Base-by-base conservation (phyloP, 129 eudicot genomes). In the Mikania micrantha region DNA sequence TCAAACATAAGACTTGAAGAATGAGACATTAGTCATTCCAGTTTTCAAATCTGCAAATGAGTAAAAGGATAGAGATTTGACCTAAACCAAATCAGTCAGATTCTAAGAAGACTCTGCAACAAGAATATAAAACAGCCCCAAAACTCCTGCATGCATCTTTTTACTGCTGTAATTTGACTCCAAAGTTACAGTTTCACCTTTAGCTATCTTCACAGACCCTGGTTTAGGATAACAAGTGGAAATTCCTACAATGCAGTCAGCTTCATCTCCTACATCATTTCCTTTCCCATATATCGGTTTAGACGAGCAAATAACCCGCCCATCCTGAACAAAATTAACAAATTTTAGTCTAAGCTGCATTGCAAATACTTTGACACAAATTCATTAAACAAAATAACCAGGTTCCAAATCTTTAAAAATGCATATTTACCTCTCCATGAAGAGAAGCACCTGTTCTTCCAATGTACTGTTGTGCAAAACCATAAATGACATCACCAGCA, bases 161-260 rank as follows among this genome's bases (percentile, higher is more conserved):
- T 78, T 28, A 24, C 79, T 78, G 78, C 81, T 90, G 72, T 87
- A 90, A 3, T 72, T 77, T 27, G 97, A 83, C 58, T 76, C 85
- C n/a, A n/a, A n/a, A n/a, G n/a, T n/a, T n/a, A n/a, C n/a, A n/a
- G n/a, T n/a, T n/a, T n/a, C n/a, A n/a, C n/a, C n/a, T n/a, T n/a
- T n/a, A n/a, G n/a, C n/a, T n/a, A n/a, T n/a, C n/a, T n/a, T n/a
- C n/a, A n/a, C n/a, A n/a, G n/a, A n/a, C n/a, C n/a, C n/a, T n/a
- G n/a, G n/a, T n/a, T n/a, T n/a, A n/a, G n/a, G n/a, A 64, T 87
- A 90, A 75, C 97, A 87, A 0, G 95, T 85, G 1, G 92, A 74
- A 95, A 90, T 90, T 71, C 97, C 97, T 15, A 87, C 92, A 74
- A 90, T 72, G 59, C 80, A 90, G 64, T 92, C 95, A 25, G 80